A percentile compares a stretch with the other conserved stretches of the same genome.
Conservation (phyloP, 2,329 filamentous ascomycete species). For the Sclerotinia sclerotiorum region DNA sequence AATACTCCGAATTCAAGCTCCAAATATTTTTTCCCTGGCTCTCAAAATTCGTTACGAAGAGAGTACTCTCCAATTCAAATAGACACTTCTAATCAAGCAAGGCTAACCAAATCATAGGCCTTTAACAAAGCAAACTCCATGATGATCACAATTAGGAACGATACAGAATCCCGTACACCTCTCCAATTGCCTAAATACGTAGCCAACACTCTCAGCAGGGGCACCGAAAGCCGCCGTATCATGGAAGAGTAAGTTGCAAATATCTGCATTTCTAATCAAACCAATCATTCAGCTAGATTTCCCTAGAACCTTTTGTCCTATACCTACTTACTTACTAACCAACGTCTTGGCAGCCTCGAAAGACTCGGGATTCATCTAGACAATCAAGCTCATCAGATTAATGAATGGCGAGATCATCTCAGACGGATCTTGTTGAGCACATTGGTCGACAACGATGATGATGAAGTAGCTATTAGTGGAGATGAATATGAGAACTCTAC, state of each 20-base stretch:
- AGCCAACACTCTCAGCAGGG: constrained; percentile 53
- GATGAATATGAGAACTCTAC: constrained; percentile 89
- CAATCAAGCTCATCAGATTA: constrained; percentile 66
- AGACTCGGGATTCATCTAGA: constrained; percentile 70
- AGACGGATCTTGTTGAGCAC: constrained; percentile 70
- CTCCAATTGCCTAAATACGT: constrained; percentile 62
- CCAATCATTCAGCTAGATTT: background rate
- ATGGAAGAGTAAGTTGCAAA: constrained; percentile 8
- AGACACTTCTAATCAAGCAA: background rate
- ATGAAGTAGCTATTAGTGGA: constrained; percentile 72
- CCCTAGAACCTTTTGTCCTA: background rate
- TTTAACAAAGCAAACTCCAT: constrained; percentile 56
- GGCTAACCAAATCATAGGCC: constrained; percentile 2
- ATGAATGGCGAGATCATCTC: constrained; percentile 73
- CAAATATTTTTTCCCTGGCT: background rate
- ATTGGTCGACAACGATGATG: constrained; percentile 83
- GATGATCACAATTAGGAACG: constrained; percentile 62
- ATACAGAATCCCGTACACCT: constrained; percentile 54
- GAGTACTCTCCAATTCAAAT: background rate
- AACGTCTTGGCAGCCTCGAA: constrained; percentile 58
- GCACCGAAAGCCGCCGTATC: constrained; percentile 13
- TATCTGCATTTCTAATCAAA: background rate
- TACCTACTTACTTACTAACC: background rate
- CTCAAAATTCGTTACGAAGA: background rate
- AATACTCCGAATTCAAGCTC: constrained; percentile 37